Conservation (phyloP, 352 stramenopile genomes). For the Pythium periplocum region DNA sequence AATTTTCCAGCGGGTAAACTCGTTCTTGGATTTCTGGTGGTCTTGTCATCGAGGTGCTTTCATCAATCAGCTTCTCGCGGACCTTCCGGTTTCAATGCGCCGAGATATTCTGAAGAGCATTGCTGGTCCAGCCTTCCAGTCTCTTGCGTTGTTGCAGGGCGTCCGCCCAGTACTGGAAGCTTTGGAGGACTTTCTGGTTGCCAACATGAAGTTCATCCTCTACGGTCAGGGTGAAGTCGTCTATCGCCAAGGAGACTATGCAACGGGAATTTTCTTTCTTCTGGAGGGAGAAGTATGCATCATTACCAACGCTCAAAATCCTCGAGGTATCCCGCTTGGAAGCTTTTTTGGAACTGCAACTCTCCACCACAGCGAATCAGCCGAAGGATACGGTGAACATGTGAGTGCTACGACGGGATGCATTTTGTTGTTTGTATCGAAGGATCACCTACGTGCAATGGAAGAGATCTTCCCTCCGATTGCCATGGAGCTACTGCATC, state of each 20-base stretch:
- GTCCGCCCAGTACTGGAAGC: slow-evolving; percentile 20
- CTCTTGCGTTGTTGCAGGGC: slow-evolving; percentile 19
- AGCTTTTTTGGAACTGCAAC: slow-evolving; percentile 25
- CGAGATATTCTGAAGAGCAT: slow-evolving; percentile 34
- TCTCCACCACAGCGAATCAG: slow-evolving; percentile 9
- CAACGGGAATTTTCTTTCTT: slow-evolving; percentile 27
- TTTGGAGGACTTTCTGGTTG: slow-evolving; percentile 31
- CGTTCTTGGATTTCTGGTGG: slow-evolving; percentile 50
- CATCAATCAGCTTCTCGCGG: slow-evolving; percentile 29
- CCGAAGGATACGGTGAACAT: slow-evolving; percentile 26
- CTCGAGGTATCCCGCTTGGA: slow-evolving; percentile 17
- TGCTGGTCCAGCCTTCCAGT: slow-evolving; percentile 29
- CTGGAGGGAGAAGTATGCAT: slow-evolving; percentile 23
- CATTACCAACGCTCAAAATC: slow-evolving; percentile 11
- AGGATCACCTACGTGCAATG: slow-evolving; percentile 18
- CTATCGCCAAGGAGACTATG: slow-evolving; percentile 33
- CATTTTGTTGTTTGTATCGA: slow-evolving; percentile 27
- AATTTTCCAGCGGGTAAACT: slow-evolving; percentile 38
- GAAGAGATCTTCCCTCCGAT: slow-evolving; percentile 24
- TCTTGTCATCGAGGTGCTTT: slow-evolving; percentile 33
- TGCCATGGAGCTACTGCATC: slow-evolving; percentile 10
- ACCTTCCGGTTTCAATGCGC: slow-evolving; percentile 26
- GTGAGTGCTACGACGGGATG: slow-evolving; percentile 27
- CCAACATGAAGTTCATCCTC: slow-evolving; percentile 29
- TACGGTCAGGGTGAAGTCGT: slow-evolving; percentile 37